Evolutionary conservation across 2,329 filamentous ascomycete genomes (phyloP), one percentile per base, ranked within the genome.

Genomic region (Ophiocordyceps camponoti-floridani): DNA sequence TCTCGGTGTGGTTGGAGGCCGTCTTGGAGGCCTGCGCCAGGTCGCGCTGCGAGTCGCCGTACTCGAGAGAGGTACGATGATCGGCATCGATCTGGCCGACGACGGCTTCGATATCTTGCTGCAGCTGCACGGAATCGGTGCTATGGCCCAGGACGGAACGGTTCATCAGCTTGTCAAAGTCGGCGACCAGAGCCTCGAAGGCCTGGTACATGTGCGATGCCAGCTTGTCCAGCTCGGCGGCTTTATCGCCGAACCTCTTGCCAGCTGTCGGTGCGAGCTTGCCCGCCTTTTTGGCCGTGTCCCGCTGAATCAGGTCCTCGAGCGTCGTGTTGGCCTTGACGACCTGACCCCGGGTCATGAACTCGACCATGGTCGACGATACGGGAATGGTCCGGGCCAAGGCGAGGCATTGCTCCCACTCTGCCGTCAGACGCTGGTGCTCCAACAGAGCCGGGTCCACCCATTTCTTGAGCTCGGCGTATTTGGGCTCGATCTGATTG

Each of bases 1-100:
- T 69, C 51, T 77, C 75, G 0, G 77, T 81, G 51, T 81, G 77
- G 18, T 72, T 72, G 5, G 70, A 72, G 7, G 77, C 77, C 35
- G 72, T 75, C 54, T 77, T 79, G 18, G 77, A 80, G 8, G 72
- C 75, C 53, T 78, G 75, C 1, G 70, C 64, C 14, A 79, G 55
- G 50, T 77, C 76, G 35, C 68, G 66, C 52, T 79, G 66, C 38
- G 79, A 79, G 50, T 76, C 75, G 1, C 76, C 67, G 49, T 87
- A 79, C 6, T 73, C 71, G 41, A 86, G 66, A 11, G 86, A 77
- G 51, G 84, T 80, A 52, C 87, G 81, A 56, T 86, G 84, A 60
- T 96, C 91, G 6, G 81, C 84, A 42, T 80, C 78, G 43, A 98
- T 83, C 62, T 95, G 95, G 54, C 79, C 86, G 44, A 80, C 79